These are phyloP conservation scores for Serendipita vermifera DNA, from an alignment of 768 basidiomycete genomes.

Conservation along the genomic window DNA sequence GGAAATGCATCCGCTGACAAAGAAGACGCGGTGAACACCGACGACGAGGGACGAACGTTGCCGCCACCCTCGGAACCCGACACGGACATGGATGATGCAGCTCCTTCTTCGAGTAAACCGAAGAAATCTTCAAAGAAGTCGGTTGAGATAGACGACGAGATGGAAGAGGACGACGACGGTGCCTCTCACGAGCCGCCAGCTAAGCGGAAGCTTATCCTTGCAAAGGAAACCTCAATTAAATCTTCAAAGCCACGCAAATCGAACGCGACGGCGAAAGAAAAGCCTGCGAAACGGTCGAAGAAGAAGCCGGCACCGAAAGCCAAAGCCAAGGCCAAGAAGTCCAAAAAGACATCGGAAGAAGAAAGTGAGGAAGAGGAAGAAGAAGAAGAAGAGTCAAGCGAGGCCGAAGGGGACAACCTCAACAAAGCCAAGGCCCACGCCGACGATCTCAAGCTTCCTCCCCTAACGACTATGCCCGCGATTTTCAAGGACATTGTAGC, in stretches of 20 bases:
- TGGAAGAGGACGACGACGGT: not conserved
- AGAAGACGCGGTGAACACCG: not conserved
- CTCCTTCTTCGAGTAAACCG: not conserved
- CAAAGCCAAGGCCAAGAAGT: conserved; percentile 28
- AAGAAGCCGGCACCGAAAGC: conserved; percentile 14
- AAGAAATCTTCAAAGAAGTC: no score
- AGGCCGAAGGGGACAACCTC: conserved; percentile 26
- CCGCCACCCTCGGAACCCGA: not conserved
- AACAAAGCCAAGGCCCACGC: conserved; percentile 26
- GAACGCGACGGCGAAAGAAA: not conserved
- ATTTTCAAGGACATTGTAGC: conserved; percentile 68
- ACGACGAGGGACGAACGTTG: not conserved
- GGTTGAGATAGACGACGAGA: not conserved
- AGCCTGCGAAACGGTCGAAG: not conserved
- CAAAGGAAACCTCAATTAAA: not conserved
- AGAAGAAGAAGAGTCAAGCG: conserved; percentile 23
- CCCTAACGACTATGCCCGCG: conserved; percentile 53
- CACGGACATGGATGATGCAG: not conserved
- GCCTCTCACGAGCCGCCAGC: not conserved
- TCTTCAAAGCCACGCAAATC: not conserved
- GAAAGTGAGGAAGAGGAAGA: conserved; percentile 22
- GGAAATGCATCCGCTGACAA: not conserved
- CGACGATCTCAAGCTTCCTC: conserved; percentile 58
- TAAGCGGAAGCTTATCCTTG: conserved; percentile 4
- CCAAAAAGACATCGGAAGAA: conserved; percentile 15